phyloP scores from a whole-genome alignment of 805 yeast species.

The Cyberlindnera amylophila region DNA sequence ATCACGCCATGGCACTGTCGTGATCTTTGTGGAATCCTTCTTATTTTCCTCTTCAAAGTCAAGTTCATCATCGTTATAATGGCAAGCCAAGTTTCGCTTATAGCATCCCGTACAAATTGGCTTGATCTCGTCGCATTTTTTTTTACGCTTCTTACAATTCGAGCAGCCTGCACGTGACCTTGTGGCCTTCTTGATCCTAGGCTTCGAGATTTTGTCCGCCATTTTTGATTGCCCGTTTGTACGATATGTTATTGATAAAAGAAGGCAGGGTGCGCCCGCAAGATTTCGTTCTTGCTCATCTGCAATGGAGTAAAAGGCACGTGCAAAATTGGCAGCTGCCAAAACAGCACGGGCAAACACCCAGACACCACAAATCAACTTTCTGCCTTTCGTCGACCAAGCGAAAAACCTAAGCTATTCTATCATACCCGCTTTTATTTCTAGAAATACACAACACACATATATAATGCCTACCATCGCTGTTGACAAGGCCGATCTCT shows the following conservation, averaged over 20 bases:
- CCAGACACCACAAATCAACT: slow-evolving; percentile 1
- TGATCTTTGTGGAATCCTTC: slow-evolving; percentile 8
- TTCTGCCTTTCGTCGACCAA: not conserved
- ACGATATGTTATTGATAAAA: too few species aligned
- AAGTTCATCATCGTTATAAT: slow-evolving; percentile 12
- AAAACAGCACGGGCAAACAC: not conserved
- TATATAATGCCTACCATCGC: slow-evolving; percentile 90
- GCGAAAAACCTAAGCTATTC: not conserved
- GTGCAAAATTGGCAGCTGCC: not conserved
- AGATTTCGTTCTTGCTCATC: too few species aligned
- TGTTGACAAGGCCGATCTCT: slow-evolving; percentile 91
- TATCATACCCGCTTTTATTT: not conserved
- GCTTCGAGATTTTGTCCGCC: not conserved
- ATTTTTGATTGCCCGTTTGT: not conserved
- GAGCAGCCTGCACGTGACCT: slow-evolving; percentile 38
- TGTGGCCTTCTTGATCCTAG: slow-evolving; percentile 11
- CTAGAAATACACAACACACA: not conserved
- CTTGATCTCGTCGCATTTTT: slow-evolving; percentile 45
- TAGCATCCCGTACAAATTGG: slow-evolving; percentile 45
- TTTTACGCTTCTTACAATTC: slow-evolving; percentile 41
- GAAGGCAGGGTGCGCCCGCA: too few species aligned
- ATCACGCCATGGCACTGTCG: slow-evolving; percentile 13
- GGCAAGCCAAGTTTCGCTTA: slow-evolving; percentile 30
- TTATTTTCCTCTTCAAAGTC: slow-evolving; percentile 7
- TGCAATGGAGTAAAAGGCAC: too few species aligned